Evolutionary conservation across 2,329 filamentous ascomycete genomes (phyloP).

Genomic region (Cytospora mali): DNA sequence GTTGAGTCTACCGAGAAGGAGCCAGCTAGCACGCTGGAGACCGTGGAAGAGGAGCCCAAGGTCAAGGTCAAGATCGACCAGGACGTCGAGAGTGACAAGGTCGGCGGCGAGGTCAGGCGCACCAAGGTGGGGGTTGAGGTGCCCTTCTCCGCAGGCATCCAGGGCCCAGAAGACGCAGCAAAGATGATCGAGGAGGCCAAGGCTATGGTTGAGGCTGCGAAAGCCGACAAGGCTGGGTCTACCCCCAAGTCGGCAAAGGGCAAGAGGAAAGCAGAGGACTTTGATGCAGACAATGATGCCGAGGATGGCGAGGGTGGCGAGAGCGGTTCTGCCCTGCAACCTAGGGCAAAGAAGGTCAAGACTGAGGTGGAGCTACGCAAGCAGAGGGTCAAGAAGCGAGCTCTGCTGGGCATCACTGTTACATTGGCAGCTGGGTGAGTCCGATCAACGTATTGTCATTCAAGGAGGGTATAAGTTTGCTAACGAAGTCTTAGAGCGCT

Average conservation of each 20-base stretch:
- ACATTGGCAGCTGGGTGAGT: slow-evolving; percentile 91
- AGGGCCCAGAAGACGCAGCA: slow-evolving; percentile 75
- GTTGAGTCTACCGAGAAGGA: slow-evolving; percentile 56
- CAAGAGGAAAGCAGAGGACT: slow-evolving; percentile 77
- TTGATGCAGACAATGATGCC: slow-evolving; percentile 61
- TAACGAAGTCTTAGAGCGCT: slow-evolving; percentile 43
- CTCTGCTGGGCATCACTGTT: slow-evolving; percentile 82
- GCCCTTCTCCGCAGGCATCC: slow-evolving; percentile 63
- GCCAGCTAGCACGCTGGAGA: slow-evolving; percentile 50
- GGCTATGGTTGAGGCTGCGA: slow-evolving; percentile 77
- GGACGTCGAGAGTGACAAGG: slow-evolving; percentile 55
- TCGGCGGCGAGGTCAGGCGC: slow-evolving; percentile 67
- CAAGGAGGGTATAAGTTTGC: neutral
- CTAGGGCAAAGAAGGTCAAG: slow-evolving; percentile 73
- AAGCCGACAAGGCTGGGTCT: slow-evolving; percentile 33
- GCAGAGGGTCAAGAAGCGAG: slow-evolving; percentile 83
- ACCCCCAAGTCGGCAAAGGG: slow-evolving; percentile 46
- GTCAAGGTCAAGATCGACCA: slow-evolving; percentile 73
- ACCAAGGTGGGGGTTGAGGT: slow-evolving; percentile 78
- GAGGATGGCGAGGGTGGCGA: slow-evolving; percentile 42
- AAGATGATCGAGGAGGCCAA: slow-evolving; percentile 85
- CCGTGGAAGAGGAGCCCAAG: slow-evolving; percentile 58
- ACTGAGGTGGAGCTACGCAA: slow-evolving; percentile 81
- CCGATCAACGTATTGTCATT: neutral
- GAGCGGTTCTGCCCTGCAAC: slow-evolving; percentile 44